phyloP scores from a whole-genome alignment of 345 rosid genomes.

The Lepidium africanum region DNA sequence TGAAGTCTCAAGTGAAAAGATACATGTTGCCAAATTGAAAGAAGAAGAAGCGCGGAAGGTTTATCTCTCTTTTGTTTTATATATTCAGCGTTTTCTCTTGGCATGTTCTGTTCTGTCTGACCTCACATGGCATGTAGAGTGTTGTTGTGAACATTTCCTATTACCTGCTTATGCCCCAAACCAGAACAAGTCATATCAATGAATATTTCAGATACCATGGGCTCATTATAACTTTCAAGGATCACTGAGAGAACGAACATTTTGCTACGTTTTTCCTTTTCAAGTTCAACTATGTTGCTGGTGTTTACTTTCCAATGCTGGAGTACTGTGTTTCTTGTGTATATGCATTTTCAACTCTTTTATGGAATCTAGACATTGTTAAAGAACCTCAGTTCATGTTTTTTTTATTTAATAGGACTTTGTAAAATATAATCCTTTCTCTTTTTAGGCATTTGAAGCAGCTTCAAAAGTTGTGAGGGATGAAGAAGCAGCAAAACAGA shows the following conservation, averaged over 20 bases:
- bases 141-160: neutral
- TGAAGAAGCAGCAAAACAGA: constrained; percentile 75
- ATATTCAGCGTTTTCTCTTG: neutral
- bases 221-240: neutral
- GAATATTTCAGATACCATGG: neutral
- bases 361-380: neutral
- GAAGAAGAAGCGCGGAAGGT: constrained; percentile 86
- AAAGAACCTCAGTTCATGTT: neutral
- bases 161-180: neutral
- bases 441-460: constrained; percentile 49
- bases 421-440: neutral
- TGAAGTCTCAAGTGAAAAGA: constrained; percentile 64
- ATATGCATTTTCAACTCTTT: neutral
- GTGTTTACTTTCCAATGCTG: neutral
- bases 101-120: neutral
- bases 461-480: constrained; percentile 56
- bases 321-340: neutral
- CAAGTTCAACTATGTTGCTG: neutral
- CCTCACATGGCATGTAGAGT: neutral
- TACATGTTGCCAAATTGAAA: constrained; percentile 58
- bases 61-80: constrained; percentile 14
- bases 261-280: neutral
- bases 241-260: neutral
- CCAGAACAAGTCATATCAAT: neutral
- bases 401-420: neutral